phyloP scores from a whole-genome alignment of 345 rosid species.

The Citrus glauca region DNA sequence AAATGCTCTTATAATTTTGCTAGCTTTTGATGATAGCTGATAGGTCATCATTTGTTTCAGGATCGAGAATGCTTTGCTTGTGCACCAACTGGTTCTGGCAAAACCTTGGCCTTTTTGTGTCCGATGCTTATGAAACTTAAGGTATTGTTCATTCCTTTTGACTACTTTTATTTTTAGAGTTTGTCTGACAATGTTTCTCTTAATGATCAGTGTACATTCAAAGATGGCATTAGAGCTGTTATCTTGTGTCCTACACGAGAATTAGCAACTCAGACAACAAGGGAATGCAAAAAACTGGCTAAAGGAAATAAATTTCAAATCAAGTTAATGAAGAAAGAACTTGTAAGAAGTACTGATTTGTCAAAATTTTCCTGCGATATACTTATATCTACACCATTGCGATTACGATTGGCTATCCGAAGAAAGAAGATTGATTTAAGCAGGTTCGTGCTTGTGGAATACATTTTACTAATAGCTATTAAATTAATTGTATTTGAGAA shows the following conservation, averaged over 20 bases:
- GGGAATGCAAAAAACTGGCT: conserved; percentile 87
- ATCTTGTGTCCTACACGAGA: conserved; percentile 91
- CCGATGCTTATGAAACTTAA: conserved; percentile 94
- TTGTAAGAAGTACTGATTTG: conserved; percentile 52
- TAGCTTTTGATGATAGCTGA: background rate
- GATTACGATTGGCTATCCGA: conserved; percentile 61
- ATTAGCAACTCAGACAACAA: conserved; percentile 80
- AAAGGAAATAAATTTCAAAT: conserved; percentile 66
- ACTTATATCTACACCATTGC: conserved; percentile 81
- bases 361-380: conserved; percentile 72
- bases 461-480: background rate
- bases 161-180: background rate
- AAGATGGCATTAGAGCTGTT: conserved; percentile 75
- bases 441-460: conserved; percentile 49
- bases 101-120: conserved; percentile 83
- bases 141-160: conserved; percentile 36
- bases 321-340: conserved; percentile 77
- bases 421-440: conserved; percentile 73
- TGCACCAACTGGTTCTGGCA: conserved; percentile 98
- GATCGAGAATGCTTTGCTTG: conserved; percentile 94
- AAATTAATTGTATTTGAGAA: background rate
- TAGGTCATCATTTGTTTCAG: conserved; percentile 32
- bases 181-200: conserved; percentile 11
- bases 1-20: background rate
- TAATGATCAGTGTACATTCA: conserved; percentile 45